phyloP scores from a whole-genome alignment of 2,329 filamentous ascomycete genomes.

The Botrytis fragariae region DNA sequence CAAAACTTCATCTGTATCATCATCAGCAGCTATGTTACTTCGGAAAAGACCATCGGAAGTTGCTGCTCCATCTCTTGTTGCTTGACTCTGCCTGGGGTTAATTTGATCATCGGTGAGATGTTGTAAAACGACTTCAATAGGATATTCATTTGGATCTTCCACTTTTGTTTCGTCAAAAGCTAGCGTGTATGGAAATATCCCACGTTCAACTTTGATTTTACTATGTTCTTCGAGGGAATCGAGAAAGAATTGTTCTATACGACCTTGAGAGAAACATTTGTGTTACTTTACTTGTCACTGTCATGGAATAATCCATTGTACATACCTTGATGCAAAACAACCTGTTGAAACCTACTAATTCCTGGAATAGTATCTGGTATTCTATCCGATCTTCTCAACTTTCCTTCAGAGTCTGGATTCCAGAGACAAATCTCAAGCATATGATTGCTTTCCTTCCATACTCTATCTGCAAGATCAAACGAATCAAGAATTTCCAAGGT shows the following conservation, averaged over 20 bases:
- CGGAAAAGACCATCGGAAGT: constrained; percentile 55
- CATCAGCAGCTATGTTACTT: constrained; percentile 56
- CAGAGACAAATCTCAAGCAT: constrained; percentile 63
- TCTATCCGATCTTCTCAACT: constrained; percentile 56
- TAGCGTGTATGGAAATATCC: constrained; percentile 55
- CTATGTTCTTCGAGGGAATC: constrained; percentile 57
- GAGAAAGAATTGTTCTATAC: constrained; percentile 65
- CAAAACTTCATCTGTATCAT: constrained; percentile 52
- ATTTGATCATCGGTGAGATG: constrained; percentile 58
- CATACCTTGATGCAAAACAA: constrained; percentile 65
- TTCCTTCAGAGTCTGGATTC: constrained; percentile 61
- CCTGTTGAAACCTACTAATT: constrained; percentile 61
- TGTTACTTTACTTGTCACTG: not conserved
- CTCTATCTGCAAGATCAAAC: constrained; percentile 63
- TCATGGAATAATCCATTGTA: not conserved
- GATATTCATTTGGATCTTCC: constrained; percentile 54
- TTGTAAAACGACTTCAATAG: constrained; percentile 57
- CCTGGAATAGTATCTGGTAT: constrained; percentile 62
- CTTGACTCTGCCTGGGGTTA: constrained; percentile 47
- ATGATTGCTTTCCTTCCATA: constrained; percentile 65
- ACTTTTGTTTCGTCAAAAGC: constrained; percentile 51
- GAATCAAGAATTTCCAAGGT: constrained; percentile 69
- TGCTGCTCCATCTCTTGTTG: constrained; percentile 29
- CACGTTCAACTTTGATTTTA: constrained; percentile 57
- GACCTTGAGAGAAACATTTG: constrained; percentile 31